Evolutionary conservation across 2,329 filamentous ascomycete species (phyloP).

Genomic region (Myriangium duriaei): DNA sequence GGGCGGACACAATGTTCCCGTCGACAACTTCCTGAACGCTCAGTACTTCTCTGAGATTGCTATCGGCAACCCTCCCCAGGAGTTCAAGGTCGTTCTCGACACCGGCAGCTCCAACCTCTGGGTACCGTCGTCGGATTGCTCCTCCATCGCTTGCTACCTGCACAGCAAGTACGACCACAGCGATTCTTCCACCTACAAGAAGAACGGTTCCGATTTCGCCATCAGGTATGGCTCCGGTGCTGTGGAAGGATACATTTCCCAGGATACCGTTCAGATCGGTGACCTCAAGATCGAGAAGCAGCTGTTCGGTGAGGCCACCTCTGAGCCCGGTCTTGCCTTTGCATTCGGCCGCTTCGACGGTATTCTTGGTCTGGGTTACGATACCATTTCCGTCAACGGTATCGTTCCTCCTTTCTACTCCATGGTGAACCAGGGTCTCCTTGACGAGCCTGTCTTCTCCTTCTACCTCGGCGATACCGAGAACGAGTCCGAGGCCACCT

Average conservation of each 20-base stretch:
- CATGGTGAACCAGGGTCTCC: conserved; percentile 76
- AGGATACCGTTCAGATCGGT: conserved; percentile 76
- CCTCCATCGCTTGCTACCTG: conserved; percentile 94
- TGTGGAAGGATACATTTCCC: conserved; percentile 84
- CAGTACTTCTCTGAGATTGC: conserved; percentile 98
- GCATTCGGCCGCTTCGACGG: conserved; percentile 96
- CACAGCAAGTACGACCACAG: conserved; percentile 94
- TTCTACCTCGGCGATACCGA: conserved; percentile 81
- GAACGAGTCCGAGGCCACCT: conserved; percentile 73
- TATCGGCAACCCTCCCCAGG: conserved; percentile 82
- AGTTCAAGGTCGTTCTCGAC: conserved; percentile 96
- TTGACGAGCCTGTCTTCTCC: conserved; percentile 88
- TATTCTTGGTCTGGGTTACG: conserved; percentile 86
- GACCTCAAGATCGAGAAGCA: conserved; percentile 80
- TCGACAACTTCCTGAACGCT: conserved; percentile 96
- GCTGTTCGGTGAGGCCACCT: conserved; percentile 91
- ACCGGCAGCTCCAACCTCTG: conserved; percentile 98
- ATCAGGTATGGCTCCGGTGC: conserved; percentile 93
- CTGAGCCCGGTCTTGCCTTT: conserved; percentile 90
- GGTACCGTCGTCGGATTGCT: conserved; percentile 84
- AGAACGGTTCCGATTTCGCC: conserved; percentile 84
- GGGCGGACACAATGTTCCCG: conserved; percentile 65
- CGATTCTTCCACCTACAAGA: conserved; percentile 78
- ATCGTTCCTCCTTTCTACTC: conserved; percentile 95
- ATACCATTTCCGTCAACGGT: conserved; percentile 92